These are phyloP conservation scores for Gnomoniopsis sp. DNA, from an alignment of 2,329 filamentous ascomycete genomes.

Conservation along the genomic window DNA sequence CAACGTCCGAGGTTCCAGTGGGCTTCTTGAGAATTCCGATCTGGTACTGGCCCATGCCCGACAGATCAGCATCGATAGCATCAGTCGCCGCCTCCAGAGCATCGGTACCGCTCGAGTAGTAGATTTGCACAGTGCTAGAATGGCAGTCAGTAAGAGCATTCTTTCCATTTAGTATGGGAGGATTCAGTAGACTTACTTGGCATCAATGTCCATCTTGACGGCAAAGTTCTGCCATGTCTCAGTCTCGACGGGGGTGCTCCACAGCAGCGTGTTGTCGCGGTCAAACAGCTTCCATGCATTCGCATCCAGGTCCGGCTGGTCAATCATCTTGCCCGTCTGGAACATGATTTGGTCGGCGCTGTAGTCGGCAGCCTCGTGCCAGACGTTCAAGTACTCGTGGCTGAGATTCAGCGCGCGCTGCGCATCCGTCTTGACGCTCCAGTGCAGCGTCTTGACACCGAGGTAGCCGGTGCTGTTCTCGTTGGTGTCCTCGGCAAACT, in stretches of 20 bases:
- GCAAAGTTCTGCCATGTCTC: conserved; percentile 60
- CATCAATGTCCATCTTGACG: conserved; percentile 49
- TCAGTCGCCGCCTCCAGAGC: conserved; percentile 45
- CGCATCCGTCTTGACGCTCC: conserved; percentile 31
- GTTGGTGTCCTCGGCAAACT: conserved; percentile 40
- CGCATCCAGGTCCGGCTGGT: conserved; percentile 30
- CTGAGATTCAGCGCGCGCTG: conserved; percentile 31
- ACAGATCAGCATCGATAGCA: conserved; percentile 45
- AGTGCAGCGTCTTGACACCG: conserved; percentile 35
- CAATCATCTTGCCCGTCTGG: conserved; percentile 32
- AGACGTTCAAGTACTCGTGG: conserved; percentile 35
- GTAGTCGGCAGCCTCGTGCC: conserved; percentile 36
- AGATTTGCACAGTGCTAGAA: conserved; percentile 50
- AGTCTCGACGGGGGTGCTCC: conserved; percentile 38
- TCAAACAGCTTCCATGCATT: conserved; percentile 40
- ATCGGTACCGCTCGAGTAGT: conserved; percentile 48
- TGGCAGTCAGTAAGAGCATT: neutral
- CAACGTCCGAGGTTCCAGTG: conserved; percentile 47
- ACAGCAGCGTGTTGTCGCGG: conserved; percentile 35
- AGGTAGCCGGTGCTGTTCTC: conserved; percentile 31
- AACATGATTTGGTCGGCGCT: conserved; percentile 37
- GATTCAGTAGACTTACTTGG: conserved; percentile 42
- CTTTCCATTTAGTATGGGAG: neutral
- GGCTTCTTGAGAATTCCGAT: conserved; percentile 58
- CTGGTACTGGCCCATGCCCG: conserved; percentile 53